phyloP scores from a whole-genome alignment of 2,329 filamentous ascomycete genomes.

The Xylaria digitata region DNA sequence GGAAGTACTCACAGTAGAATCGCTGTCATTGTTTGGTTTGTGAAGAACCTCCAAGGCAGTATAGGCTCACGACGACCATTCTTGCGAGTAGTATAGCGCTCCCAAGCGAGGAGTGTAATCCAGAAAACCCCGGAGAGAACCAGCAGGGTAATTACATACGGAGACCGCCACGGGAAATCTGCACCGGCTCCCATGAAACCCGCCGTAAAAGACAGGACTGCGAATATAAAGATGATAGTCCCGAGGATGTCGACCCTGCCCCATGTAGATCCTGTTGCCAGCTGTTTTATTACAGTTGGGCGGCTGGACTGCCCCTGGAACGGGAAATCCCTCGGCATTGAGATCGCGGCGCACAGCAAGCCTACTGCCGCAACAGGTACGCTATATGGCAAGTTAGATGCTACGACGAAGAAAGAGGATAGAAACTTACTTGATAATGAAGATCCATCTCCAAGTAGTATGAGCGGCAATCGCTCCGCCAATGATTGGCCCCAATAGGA shows the following conservation, averaged over 20 bases:
- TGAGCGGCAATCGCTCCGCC: constrained; percentile 33
- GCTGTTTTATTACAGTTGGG: too few species aligned
- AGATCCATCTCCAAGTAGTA: constrained; percentile 41
- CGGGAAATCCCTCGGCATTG: background rate
- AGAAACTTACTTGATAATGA: constrained; percentile 34
- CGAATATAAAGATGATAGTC: constrained; percentile 29
- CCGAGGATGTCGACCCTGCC: constrained; percentile 35
- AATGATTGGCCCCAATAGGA: constrained; percentile 34
- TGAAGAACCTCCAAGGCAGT: too few species aligned
- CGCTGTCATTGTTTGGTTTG: too few species aligned
- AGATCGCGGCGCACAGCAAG: background rate
- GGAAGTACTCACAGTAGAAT: too few species aligned
- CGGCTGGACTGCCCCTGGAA: background rate
- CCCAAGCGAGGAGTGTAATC: too few species aligned
- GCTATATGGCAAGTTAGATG: too few species aligned
- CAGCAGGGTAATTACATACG: constrained; percentile 39
- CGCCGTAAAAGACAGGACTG: constrained; percentile 22
- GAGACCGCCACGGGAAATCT: constrained; percentile 38
- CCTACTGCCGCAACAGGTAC: background rate
- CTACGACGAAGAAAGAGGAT: too few species aligned
- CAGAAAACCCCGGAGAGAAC: background rate
- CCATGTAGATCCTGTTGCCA: too few species aligned
- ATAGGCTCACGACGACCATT: too few species aligned
- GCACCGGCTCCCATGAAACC: constrained; percentile 37
- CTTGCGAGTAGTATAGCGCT: too few species aligned